Conservation (phyloP, 192 early-diverging fungal genomes). For the Pilaira anomala region DNA sequence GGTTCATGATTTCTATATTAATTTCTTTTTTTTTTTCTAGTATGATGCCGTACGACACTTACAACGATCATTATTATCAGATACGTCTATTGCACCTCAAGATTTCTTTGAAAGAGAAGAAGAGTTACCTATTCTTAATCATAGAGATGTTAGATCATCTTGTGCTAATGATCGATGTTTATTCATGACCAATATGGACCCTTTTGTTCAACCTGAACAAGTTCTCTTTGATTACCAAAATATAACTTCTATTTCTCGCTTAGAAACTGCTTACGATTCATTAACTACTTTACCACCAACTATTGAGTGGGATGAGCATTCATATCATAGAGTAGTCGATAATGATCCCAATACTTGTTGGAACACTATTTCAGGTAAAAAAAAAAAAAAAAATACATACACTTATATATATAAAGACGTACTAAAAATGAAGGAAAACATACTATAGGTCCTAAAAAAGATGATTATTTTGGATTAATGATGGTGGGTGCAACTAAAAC, state of each 20-base stretch:
- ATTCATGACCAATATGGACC: constrained; percentile 50
- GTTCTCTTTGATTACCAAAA: constrained; percentile 36
- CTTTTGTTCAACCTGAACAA: constrained; percentile 43
- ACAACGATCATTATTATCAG: constrained; percentile 40
- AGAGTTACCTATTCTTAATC: constrained; percentile 38
- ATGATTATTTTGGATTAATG: constrained; percentile 52
- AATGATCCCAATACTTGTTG: constrained; percentile 45
- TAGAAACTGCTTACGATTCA: constrained; percentile 39
- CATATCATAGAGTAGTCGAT: constrained; percentile 53
- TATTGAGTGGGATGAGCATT: constrained; percentile 39
- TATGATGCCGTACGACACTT: constrained; percentile 50
- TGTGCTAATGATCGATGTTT: constrained; percentile 53
- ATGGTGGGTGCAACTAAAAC: constrained; percentile 34
- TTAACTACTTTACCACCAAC: constrained; percentile 38
- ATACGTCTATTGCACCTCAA: constrained; percentile 34
- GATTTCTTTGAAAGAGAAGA: constrained; percentile 47
- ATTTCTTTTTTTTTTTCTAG: constrained; percentile 17
- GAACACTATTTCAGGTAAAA: constrained; percentile 45
- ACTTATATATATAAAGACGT: neutral
- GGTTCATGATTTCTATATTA: neutral
- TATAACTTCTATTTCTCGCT: constrained; percentile 35
- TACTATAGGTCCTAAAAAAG: constrained; percentile 34
- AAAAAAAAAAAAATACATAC: neutral
- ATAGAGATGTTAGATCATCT: constrained; percentile 47
- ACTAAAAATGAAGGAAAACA: too few species aligned